Evolutionary conservation across 768 basidiomycete genomes (phyloP), one percentile per base, ranked within the genome.

Genomic region (Leccinum pellstonianum): DNA sequence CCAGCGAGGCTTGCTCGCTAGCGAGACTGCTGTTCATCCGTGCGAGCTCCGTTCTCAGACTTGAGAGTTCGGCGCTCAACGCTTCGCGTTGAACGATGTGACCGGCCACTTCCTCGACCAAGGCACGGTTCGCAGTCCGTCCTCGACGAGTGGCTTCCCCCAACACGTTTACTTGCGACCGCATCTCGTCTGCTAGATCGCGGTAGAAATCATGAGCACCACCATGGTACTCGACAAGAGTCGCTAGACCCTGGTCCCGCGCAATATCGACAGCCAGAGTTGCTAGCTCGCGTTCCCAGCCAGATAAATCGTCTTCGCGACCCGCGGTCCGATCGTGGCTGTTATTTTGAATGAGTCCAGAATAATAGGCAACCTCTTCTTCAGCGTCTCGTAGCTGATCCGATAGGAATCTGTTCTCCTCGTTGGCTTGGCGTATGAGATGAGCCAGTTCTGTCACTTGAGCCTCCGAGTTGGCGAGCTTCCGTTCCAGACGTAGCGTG

Each of bases 401-500:
- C 3, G 46, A 25, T 27, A 90, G 75, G 7, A 82, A 65, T 11
- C 61, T 60, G 62, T 82, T 88, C 54, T 84, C 78, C 14, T 86
- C 83, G 50, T 80, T 80, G 27, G 76, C 73, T 27, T 84, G 81
- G 25, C 86, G 84, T 64, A 88, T 77, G 46, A 91, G 79, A 60
- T 82, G 75, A 1, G 84, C 83, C 8, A 91, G 74, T 61, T 90
- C 88, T 12, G 76, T 70, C 21, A 88, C 86, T 67, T 91, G 88
- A 17, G 74, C 83, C 57, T 90, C 85, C 5, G 87, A 77, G 65
- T 87, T 88, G 43, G 82, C 83, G 14, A 90, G 76, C 70, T 86
- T 89, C 60, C 89, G 83, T 64, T 88, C 84, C 12, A 90, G 73
- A 29, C 87, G 84, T 27, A 78, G 70, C 25, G 76, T 72, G 8